These are phyloP conservation scores for Cercospora brassicicola DNA, from an alignment of 2,329 filamentous ascomycete species.

Conservation along the genomic window DNA sequence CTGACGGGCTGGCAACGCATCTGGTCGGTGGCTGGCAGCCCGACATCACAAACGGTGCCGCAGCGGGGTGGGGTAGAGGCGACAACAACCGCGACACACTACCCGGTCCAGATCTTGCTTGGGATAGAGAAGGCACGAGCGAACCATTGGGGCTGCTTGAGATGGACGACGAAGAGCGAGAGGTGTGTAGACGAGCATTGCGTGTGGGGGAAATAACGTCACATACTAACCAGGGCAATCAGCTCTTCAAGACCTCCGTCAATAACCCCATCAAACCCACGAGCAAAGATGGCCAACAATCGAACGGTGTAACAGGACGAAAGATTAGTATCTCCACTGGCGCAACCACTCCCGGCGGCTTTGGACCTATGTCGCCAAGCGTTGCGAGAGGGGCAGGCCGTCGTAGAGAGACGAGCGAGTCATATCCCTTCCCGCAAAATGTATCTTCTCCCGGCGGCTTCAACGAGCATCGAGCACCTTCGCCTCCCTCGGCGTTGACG, in stretches of 20 bases:
- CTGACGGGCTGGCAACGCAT: conserved; percentile 64
- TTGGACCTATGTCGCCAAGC: conserved; percentile 71
- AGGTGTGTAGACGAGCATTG: conserved; percentile 48
- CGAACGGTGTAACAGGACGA: conserved; percentile 63
- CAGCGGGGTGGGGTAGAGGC: conserved; percentile 69
- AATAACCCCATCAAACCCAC: conserved; percentile 87
- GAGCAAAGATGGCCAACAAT: conserved; percentile 61
- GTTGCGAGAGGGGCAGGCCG: conserved; percentile 68
- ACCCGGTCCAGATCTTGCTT: conserved; percentile 86
- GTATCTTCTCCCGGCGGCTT: conserved; percentile 60
- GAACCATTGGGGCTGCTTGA: conserved; percentile 71
- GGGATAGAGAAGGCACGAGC: conserved; percentile 71
- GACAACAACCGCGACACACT: conserved; percentile 69
- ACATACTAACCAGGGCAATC: conserved; percentile 25
- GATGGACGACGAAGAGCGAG: conserved; percentile 67
- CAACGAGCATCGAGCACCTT: conserved; percentile 63
- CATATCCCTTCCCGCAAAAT: conserved; percentile 56
- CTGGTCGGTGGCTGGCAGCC: conserved; percentile 80
- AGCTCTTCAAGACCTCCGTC: conserved; percentile 82
- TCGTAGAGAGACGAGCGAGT: conserved; percentile 80
- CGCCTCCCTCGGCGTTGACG: conserved; percentile 60
- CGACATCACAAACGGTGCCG: conserved; percentile 64
- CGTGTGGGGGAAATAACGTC: not conserved
- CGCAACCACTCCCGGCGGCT: conserved; percentile 63
- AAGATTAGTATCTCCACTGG: conserved; percentile 75